phyloP scores from a whole-genome alignment of 176 grass and related monocot species.

The Carex parvula region DNA sequence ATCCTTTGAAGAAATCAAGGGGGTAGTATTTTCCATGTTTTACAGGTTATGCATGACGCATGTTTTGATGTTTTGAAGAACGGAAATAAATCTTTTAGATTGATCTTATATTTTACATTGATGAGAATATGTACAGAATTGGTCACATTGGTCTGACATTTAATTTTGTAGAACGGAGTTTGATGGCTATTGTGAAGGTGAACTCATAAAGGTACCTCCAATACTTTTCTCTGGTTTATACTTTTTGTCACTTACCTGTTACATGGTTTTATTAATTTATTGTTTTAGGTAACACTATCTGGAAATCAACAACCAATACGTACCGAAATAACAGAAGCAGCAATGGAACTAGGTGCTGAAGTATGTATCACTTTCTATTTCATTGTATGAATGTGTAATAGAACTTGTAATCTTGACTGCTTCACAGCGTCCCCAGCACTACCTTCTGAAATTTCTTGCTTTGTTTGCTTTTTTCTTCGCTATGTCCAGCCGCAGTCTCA shows the following conservation, averaged over 20 bases:
- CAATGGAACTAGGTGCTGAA: slow-evolving; percentile 85
- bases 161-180: slow-evolving; percentile 72
- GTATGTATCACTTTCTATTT: slow-evolving; percentile 42
- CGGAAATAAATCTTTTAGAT: background rate
- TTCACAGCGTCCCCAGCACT: too few relatives aligned
- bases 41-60: background rate
- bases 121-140: background rate
- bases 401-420: slow-evolving; percentile 14
- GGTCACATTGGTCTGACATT: background rate
- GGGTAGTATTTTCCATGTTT: background rate
- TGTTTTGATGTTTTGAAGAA: slow-evolving; percentile 25
- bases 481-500: background rate
- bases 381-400: background rate
- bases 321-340: slow-evolving; percentile 96
- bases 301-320: slow-evolving; percentile 95
- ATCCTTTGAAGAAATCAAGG: background rate
- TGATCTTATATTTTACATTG: background rate
- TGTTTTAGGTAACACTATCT: slow-evolving; percentile 76
- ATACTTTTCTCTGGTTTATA: background rate
- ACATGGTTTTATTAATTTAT: slow-evolving; percentile 4
- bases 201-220: slow-evolving; percentile 83
- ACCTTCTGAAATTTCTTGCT: background rate
- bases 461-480: background rate
- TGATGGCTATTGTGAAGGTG: slow-evolving; percentile 98
- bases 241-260: background rate